A percentile compares a stretch with the other conserved stretches of the same genome.
Conservation (phyloP, 805 yeast species). For the Phaffomyces thermotolerans region DNA sequence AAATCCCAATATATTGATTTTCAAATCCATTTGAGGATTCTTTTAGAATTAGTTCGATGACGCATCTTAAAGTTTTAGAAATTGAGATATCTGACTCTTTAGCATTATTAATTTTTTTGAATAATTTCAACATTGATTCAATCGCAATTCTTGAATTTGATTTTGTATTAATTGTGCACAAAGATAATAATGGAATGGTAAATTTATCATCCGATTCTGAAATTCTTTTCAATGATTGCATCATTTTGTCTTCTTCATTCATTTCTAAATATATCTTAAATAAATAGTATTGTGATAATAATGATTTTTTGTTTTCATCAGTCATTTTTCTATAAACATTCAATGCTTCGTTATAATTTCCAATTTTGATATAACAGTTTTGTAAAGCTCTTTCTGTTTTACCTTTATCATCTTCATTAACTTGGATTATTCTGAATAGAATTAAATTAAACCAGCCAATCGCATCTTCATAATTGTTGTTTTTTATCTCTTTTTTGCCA, state of each 20-base stretch:
- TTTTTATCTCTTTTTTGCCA: conserved; percentile 27
- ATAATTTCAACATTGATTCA: conserved; percentile 21
- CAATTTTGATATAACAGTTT: conserved; percentile 22
- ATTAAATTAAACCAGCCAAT: conserved; percentile 24
- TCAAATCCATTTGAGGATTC: conserved; percentile 10
- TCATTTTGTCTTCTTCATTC: conserved; percentile 12
- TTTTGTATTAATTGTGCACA: conserved; percentile 27
- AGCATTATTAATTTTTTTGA: conserved; percentile 19
- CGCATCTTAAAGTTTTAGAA: conserved; percentile 25
- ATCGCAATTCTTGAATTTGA: conserved; percentile 20
- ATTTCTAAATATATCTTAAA: conserved; percentile 19
- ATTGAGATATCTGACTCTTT: conserved; percentile 15
- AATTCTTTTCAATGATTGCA: conserved; percentile 27
- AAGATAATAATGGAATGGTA: conserved; percentile 26
- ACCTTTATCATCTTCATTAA: conserved; percentile 25
- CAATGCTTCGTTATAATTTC: conserved; percentile 18
- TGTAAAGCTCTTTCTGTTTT: conserved; percentile 32
- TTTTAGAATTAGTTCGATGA: conserved; percentile 26
- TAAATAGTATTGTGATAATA: conserved; percentile 28
- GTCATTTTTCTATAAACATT: conserved; percentile 21
- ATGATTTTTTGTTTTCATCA: conserved; percentile 15
- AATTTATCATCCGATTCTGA: conserved; percentile 28
- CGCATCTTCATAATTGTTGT: conserved; percentile 15
- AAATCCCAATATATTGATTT: conserved; percentile 8
- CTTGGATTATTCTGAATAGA: conserved; percentile 20